Percentiles rank a stretch among this genome's conserved stretches.
Evolutionary conservation across 192 early-diverging fungal genomes (phyloP).

Genomic region (Backusella tuberculispora): DNA sequence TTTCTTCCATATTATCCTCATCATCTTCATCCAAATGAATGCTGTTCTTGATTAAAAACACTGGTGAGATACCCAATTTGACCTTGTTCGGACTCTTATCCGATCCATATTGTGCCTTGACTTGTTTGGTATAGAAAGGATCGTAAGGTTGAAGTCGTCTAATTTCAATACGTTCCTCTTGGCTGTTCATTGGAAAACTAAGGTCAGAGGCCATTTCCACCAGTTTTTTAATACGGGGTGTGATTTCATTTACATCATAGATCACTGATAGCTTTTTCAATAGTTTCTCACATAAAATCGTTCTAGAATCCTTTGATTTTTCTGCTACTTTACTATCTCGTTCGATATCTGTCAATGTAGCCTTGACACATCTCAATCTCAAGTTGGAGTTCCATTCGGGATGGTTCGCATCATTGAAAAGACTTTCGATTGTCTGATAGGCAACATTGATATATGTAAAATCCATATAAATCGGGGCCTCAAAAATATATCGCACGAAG

Average conservation of each 20-base stretch:
- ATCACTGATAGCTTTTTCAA: background rate
- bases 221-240: background rate
- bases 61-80: constrained; percentile 2
- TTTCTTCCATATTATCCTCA: background rate
- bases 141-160: background rate
- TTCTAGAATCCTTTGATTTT: background rate
- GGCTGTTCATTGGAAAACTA: constrained; percentile 12
- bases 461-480: background rate
- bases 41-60: constrained; percentile 9
- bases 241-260: background rate
- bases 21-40: background rate
- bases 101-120: constrained; percentile 6
- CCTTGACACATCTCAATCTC: background rate
- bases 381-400: background rate
- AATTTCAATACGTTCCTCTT: constrained; percentile 1
- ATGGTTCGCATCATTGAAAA: background rate
- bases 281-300: background rate
- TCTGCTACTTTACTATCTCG: background rate
- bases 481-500: background rate
- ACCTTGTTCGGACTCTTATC: background rate
- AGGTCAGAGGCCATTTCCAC: constrained; percentile 12
- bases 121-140: background rate
- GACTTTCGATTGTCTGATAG: background rate
- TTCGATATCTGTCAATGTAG: background rate
- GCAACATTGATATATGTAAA: background rate